Evolutionary conservation across 257 asterid genomes (phyloP).

Genomic region (Solanum arcanum): DNA sequence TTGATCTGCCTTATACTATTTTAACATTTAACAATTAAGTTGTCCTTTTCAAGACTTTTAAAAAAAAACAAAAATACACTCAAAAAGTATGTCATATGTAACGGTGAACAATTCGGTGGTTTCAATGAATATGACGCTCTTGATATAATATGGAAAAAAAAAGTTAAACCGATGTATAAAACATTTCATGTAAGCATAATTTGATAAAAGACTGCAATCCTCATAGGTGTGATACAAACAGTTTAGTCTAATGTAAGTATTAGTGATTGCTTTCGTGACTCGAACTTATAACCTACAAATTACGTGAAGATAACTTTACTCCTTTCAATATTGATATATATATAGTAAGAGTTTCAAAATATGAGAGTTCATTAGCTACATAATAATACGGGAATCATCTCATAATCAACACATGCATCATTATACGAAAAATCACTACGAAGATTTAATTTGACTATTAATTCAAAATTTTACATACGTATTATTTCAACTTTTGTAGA

Average conservation of each 20-base stretch:
- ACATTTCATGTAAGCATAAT: rapidly evolving
- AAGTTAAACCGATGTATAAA: too few relatives aligned
- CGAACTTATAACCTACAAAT: too few relatives aligned
- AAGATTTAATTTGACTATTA: neutral
- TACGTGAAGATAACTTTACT: too few relatives aligned
- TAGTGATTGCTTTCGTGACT: rapidly evolving
- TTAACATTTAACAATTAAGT: neutral
- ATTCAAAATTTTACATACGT: too few relatives aligned
- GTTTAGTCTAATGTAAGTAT: neutral
- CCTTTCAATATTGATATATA: neutral
- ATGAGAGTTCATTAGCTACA: too few relatives aligned
- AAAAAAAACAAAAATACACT: too few relatives aligned
- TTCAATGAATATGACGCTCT: neutral
- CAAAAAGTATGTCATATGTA: neutral
- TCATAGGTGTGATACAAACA: neutral
- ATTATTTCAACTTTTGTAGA: too few relatives aligned
- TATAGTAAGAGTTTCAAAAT: too few relatives aligned
- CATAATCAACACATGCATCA: too few relatives aligned
- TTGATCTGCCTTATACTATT: neutral
- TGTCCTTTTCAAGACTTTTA: neutral
- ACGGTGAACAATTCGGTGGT: neutral
- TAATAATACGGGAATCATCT: too few relatives aligned
- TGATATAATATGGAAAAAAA: neutral
- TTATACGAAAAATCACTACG: neutral
- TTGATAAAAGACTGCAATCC: neutral